A percentile compares a stretch with the other conserved stretches of the same genome.
Conservation (phyloP, 2,329 filamentous ascomycete species). For the Penicillium sp. region DNA sequence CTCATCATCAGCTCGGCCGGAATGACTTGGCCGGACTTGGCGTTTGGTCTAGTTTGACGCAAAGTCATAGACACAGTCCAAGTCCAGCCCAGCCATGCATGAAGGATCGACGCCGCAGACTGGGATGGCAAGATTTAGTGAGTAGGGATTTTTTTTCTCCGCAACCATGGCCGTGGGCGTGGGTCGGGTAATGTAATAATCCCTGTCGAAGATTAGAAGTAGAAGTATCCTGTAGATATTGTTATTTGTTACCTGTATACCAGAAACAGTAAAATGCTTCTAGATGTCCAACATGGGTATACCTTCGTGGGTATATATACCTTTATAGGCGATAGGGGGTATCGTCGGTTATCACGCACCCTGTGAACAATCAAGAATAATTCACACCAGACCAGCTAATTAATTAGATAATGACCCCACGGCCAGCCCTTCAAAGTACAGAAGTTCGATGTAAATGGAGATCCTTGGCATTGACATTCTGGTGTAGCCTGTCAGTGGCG, state of each 20-base stretch:
- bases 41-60: not conserved
- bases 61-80: not conserved
- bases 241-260: too few species aligned
- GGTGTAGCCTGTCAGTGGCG: slow-evolving; percentile 19
- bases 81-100: not conserved
- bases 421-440: not conserved
- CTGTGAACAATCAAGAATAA: not conserved
- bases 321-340: too few species aligned
- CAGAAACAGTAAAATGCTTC: too few species aligned
- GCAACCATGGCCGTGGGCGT: slow-evolving; percentile 2
- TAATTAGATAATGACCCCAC: not conserved
- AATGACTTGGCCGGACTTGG: not conserved
- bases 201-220: not conserved
- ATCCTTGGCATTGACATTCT: not conserved
- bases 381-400: too few species aligned
- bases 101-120: slow-evolving; percentile 5
- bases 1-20: not conserved
- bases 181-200: not conserved
- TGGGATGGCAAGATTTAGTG: too few species aligned
- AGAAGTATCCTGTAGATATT: too few species aligned
- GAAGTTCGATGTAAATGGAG: not conserved
- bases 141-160: not conserved
- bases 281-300: too few species aligned
- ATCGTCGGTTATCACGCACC: not conserved
- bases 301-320: too few species aligned